phyloP scores from a whole-genome alignment of 1,139 yeast genomes.

The Lodderomyces metapsilosis region DNA sequence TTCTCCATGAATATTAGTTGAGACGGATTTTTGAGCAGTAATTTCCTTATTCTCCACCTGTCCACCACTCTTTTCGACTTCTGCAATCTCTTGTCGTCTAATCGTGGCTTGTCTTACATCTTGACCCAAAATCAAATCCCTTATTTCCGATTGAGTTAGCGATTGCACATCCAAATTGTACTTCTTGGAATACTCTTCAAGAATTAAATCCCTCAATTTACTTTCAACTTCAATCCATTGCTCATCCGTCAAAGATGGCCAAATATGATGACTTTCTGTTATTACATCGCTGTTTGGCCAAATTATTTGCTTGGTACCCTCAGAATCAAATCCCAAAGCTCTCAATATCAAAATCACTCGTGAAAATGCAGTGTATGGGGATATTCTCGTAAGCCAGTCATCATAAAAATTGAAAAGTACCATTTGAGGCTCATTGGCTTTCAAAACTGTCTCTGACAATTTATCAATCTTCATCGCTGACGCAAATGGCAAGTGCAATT shows the following conservation, averaged over 20 bases:
- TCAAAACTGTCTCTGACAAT: constrained; percentile 72
- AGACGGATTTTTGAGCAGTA: constrained; percentile 80
- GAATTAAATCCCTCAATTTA: constrained; percentile 81
- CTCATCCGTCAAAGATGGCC: constrained; percentile 88
- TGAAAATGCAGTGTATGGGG: constrained; percentile 93
- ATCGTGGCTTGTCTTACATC: constrained; percentile 89
- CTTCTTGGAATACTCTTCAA: constrained; percentile 81
- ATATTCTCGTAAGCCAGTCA: constrained; percentile 83
- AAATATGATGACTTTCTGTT: constrained; percentile 78
- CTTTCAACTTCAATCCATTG: constrained; percentile 93
- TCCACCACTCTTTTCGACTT: constrained; percentile 52
- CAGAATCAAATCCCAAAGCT: constrained; percentile 76
- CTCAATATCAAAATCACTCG: constrained; percentile 77
- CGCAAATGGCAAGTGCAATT: constrained; percentile 84
- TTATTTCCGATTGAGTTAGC: constrained; percentile 87
- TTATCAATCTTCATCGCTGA: constrained; percentile 84
- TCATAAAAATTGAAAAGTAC: constrained; percentile 87
- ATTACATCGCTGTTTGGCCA: constrained; percentile 62
- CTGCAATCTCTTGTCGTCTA: constrained; percentile 74
- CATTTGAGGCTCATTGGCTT: constrained; percentile 93
- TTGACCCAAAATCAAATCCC: constrained; percentile 93
- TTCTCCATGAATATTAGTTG: constrained; percentile 93
- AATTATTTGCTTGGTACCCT: constrained; percentile 70
- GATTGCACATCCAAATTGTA: constrained; percentile 84
- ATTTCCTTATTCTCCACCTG: constrained; percentile 39